A percentile compares a stretch with the other conserved stretches of the same genome.
Conservation (phyloP, 2,329 filamentous ascomycete species). For the Endothia cerciana region DNA sequence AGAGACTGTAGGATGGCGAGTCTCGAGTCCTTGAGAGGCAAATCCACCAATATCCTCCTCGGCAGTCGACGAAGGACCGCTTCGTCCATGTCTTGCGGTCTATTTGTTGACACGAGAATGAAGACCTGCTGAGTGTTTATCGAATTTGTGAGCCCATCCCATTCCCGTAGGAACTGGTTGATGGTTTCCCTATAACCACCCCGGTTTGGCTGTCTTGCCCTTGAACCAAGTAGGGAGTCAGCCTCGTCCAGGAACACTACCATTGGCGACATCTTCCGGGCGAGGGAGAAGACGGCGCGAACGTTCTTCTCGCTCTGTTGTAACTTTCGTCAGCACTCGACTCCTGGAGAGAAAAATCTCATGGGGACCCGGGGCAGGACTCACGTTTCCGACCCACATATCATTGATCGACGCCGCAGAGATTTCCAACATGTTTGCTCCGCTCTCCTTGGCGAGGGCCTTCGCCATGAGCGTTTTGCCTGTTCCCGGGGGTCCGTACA, state of each 20-base stretch:
- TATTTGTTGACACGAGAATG: slow-evolving; percentile 97
- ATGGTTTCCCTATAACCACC: slow-evolving; percentile 84
- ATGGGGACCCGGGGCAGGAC: background rate
- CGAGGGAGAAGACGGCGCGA: slow-evolving; percentile 85
- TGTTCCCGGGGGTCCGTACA: slow-evolving; percentile 87
- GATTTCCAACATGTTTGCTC: slow-evolving; percentile 80
- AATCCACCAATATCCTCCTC: slow-evolving; percentile 72
- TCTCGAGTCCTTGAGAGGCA: slow-evolving; percentile 65
- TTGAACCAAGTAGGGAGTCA: slow-evolving; percentile 84
- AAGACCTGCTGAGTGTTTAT: slow-evolving; percentile 69
- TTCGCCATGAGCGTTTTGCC: slow-evolving; percentile 73
- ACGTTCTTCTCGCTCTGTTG: slow-evolving; percentile 81
- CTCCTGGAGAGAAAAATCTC: background rate
- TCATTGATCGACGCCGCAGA: slow-evolving; percentile 91
- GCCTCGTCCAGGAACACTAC: slow-evolving; percentile 98
- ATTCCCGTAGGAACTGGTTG: slow-evolving; percentile 95
- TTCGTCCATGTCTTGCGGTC: slow-evolving; percentile 92
- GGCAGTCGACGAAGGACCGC: slow-evolving; percentile 79
- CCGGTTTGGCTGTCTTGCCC: slow-evolving; percentile 67
- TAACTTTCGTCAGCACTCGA: background rate
- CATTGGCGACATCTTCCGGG: slow-evolving; percentile 87
- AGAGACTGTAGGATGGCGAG: slow-evolving; percentile 69
- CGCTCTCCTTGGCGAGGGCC: slow-evolving; percentile 69
- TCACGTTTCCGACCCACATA: slow-evolving; percentile 87
- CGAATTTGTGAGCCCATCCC: slow-evolving; percentile 84